phyloP scores from a whole-genome alignment of 805 yeast species.

The Kuraishia molischiana region DNA sequence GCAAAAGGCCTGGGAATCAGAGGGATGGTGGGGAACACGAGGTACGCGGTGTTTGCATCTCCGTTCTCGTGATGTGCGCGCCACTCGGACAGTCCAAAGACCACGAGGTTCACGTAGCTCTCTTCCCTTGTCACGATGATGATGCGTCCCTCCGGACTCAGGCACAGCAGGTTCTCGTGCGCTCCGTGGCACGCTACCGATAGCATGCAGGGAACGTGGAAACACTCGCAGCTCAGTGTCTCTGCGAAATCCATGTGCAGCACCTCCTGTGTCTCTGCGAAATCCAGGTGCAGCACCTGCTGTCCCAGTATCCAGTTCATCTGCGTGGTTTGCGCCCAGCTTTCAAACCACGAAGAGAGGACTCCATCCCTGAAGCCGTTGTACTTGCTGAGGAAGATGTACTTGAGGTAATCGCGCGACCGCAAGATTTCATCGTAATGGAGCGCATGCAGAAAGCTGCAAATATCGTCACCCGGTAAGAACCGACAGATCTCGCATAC shows the following conservation, averaged over 20 bases:
- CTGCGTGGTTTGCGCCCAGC: neutral
- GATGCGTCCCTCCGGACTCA: neutral
- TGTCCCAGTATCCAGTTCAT: neutral
- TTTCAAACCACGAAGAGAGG: neutral
- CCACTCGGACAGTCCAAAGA: neutral
- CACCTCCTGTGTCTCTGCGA: neutral
- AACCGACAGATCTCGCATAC: neutral
- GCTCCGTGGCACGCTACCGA: neutral
- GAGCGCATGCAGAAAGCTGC: neutral
- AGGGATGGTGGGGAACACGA: constrained; percentile 1
- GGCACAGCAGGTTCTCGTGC: neutral
- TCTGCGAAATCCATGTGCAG: neutral
- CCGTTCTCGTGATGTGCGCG: neutral
- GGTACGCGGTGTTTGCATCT: neutral
- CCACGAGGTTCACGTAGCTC: neutral
- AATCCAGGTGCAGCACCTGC: neutral
- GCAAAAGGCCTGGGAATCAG: neutral
- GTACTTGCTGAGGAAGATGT: neutral
- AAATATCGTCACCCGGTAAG: neutral
- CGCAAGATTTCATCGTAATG: too few relatives aligned
- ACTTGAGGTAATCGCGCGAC: neutral
- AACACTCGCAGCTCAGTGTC: too few relatives aligned
- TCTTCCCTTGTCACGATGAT: neutral
- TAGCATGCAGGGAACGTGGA: neutral
- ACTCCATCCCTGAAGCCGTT: neutral